Conservation (phyloP, 257 asterid genomes). For the Datura wrightii region DNA sequence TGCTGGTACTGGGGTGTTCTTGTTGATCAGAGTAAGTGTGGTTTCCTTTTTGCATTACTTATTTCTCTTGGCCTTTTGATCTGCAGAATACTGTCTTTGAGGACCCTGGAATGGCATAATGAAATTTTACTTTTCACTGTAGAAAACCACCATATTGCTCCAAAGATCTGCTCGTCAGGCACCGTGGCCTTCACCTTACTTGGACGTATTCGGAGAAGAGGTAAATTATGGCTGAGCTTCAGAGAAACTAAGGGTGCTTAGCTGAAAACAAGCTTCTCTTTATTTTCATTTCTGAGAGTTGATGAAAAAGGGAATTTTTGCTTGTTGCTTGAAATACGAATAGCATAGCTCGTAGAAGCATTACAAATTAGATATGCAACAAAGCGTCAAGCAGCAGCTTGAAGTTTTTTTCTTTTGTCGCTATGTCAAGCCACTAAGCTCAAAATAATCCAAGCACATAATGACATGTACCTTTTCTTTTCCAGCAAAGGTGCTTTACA, state of each 20-base stretch:
- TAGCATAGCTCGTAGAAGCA: neutral
- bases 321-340: neutral
- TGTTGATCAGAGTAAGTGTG: slow-evolving; percentile 77
- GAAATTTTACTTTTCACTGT: slow-evolving; percentile 30
- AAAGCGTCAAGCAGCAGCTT: neutral
- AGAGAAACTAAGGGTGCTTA: slow-evolving; percentile 6
- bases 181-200: slow-evolving; percentile 97
- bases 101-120: neutral
- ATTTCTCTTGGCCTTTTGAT: slow-evolving; percentile 26
- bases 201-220: slow-evolving; percentile 99
- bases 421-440: neutral
- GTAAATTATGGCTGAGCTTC: slow-evolving; percentile 46
- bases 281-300: slow-evolving; percentile 14
- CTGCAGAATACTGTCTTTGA: neutral
- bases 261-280: slow-evolving; percentile 4
- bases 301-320: slow-evolving; percentile 6
- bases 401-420: neutral
- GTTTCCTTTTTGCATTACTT: neutral
- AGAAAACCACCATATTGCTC: slow-evolving; percentile 91
- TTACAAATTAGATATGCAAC: slow-evolving; percentile 7
- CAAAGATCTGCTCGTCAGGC: slow-evolving; percentile 96
- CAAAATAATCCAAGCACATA: slow-evolving; percentile 18
- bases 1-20: slow-evolving; percentile 95
- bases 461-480: slow-evolving; percentile 26
- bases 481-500: slow-evolving; percentile 18